Evolutionary conservation across 2,329 filamentous ascomycete genomes (phyloP).

Genomic region (Pseudocercospora ulei): DNA sequence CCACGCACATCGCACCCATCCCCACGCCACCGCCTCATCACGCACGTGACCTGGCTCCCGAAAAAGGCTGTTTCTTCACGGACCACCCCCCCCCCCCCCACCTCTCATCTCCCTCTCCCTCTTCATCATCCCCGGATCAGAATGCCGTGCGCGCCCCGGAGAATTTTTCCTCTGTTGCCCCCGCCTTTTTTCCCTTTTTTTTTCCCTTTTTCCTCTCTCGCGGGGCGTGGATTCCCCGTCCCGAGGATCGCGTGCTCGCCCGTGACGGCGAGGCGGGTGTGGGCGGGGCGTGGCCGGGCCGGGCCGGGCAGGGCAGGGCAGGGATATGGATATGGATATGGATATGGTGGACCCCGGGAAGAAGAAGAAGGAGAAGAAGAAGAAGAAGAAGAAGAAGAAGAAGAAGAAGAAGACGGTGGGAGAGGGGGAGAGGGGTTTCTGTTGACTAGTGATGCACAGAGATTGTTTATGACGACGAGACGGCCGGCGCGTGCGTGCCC

Average conservation of each 20-base stretch:
- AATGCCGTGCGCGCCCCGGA: too few species aligned
- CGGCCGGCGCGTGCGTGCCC: too few species aligned
- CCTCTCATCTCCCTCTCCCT: too few species aligned
- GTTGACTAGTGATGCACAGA: too few species aligned
- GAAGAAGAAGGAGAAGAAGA: neutral
- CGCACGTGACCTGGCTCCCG: conserved; percentile 5
- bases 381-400: too few species aligned
- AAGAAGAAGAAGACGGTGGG: too few species aligned
- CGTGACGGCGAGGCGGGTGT: neutral
- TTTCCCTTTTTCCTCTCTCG: neutral
- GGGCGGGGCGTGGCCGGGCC: neutral
- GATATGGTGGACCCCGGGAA: neutral
- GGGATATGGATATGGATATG: neutral
- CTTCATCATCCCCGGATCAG: neutral
- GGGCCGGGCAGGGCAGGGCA: neutral
- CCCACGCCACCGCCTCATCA: conserved; percentile 13
- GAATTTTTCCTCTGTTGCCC: neutral
- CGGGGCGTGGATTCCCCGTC: too few species aligned
- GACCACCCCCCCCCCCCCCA: too few species aligned
- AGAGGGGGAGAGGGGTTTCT: too few species aligned
- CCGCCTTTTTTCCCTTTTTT: neutral
- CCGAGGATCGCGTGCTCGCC: neutral
- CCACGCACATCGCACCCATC: conserved; percentile 11
- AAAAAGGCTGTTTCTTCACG: too few species aligned
- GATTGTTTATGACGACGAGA: too few species aligned